Evolutionary conservation across 2,329 filamentous ascomycete species (phyloP).

Genomic region (Fusarium veterinarium): DNA sequence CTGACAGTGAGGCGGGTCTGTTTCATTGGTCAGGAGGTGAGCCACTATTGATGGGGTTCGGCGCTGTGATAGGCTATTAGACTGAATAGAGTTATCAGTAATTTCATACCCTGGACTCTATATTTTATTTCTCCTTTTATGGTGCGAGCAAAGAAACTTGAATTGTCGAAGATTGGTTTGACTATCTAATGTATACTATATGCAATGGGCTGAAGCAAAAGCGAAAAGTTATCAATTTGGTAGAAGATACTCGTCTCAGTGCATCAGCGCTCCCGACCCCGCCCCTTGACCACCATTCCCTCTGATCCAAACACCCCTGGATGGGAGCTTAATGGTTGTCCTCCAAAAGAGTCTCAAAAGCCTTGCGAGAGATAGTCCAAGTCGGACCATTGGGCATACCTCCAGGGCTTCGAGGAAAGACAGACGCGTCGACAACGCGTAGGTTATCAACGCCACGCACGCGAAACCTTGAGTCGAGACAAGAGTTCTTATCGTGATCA

Average conservation of each 20-base stretch:
- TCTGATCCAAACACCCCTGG: accelerated
- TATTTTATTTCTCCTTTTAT: background rate
- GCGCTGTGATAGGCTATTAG: background rate
- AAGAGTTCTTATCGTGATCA: background rate
- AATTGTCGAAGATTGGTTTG: accelerated
- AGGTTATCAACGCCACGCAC: background rate
- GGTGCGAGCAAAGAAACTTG: background rate
- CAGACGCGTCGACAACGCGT: conserved; percentile 11
- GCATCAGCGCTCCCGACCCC: accelerated
- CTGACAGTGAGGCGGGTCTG: background rate
- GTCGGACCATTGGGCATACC: conserved; percentile 3
- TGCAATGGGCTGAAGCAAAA: accelerated
- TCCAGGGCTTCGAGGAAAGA: conserved; percentile 2
- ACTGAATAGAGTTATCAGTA: background rate
- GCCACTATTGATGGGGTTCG: background rate
- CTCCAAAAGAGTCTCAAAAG: conserved; percentile 1
- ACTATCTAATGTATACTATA: background rate
- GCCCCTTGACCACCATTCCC: accelerated
- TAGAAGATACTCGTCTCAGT: background rate
- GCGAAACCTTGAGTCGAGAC: background rate
- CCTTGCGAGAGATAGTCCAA: conserved; percentile 17
- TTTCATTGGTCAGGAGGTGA: background rate
- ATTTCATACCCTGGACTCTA: background rate
- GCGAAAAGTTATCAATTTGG: accelerated
- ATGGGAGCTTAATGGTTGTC: background rate